Percentiles rank a stretch among this genome's conserved stretches.
phyloP scores from a whole-genome alignment of 2,329 filamentous ascomycete species.

The Thielaviopsis populi region DNA sequence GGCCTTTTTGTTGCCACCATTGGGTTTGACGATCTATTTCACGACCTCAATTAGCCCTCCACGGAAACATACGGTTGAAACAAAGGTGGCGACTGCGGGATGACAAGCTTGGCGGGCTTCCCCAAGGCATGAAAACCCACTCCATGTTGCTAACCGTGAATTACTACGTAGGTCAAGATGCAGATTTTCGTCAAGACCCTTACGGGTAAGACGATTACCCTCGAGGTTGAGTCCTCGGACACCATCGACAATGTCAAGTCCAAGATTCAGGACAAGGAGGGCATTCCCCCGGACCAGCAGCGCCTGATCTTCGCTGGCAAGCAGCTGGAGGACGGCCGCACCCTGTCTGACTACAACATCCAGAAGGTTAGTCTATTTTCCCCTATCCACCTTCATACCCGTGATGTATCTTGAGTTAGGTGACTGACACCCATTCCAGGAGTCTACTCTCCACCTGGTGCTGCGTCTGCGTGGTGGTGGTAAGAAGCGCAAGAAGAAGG shows the following conservation, averaged over 20 bases:
- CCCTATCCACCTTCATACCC: no score
- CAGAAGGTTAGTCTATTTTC: slow-evolving; percentile 62
- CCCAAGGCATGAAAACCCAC: slow-evolving; percentile 11
- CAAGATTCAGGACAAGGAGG: slow-evolving; percentile 98
- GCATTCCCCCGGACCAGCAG: slow-evolving; percentile 97
- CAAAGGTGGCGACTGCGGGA: background rate
- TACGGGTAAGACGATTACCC: slow-evolving; percentile 99
- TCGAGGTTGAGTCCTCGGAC: slow-evolving; percentile 99
- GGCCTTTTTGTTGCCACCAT: background rate
- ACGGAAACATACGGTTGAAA: background rate
- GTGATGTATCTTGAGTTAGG: background rate
- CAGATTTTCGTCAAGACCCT: slow-evolving; percentile 72
- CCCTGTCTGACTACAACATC: slow-evolving; percentile 99
- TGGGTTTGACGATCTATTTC: background rate
- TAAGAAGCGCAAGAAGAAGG: slow-evolving; percentile 99
- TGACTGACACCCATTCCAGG: slow-evolving; percentile 14
- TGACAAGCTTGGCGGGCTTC: background rate
- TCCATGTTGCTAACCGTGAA: slow-evolving; percentile 24
- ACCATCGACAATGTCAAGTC: slow-evolving; percentile 99
- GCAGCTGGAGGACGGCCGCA: slow-evolving; percentile 99
- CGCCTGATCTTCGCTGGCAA: slow-evolving; percentile 99
- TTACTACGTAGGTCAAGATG: slow-evolving; percentile 42
- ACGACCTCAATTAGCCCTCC: background rate
- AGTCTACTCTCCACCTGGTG: slow-evolving; percentile 86
- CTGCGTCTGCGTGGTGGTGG: slow-evolving; percentile 94